A percentile compares a stretch with the other conserved stretches of the same genome.
phyloP scores from a whole-genome alignment of 208 protist genomes.

The Leishmania tarentolae region DNA sequence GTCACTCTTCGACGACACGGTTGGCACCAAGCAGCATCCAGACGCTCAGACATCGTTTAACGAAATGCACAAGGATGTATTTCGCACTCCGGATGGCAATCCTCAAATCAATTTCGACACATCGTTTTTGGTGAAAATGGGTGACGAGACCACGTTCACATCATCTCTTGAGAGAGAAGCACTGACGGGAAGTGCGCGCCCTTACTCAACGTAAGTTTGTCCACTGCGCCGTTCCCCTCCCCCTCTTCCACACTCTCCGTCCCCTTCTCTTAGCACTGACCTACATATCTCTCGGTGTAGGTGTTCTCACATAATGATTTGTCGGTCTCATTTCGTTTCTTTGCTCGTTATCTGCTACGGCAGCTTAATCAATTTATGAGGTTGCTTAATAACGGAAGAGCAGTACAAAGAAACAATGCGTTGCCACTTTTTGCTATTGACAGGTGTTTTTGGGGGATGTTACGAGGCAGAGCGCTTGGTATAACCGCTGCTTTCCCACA shows the following conservation, averaged over 20 bases:
- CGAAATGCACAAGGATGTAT: slow-evolving; percentile 30
- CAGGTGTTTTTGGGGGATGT: background rate
- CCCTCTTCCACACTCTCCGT: no score
- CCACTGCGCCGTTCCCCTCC: background rate
- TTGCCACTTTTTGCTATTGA: background rate
- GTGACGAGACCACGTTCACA: slow-evolving; percentile 70
- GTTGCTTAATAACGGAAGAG: background rate
- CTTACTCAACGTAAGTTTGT: slow-evolving; percentile 1
- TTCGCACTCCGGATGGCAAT: slow-evolving; percentile 17
- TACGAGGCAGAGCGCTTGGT: background rate
- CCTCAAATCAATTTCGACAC: slow-evolving; percentile 46
- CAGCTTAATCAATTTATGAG: background rate
- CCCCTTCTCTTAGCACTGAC: background rate
- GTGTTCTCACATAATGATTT: slow-evolving; percentile 2
- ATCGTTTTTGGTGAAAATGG: slow-evolving; percentile 86
- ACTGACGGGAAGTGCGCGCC: slow-evolving; percentile 34
- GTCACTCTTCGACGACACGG: slow-evolving; percentile 28
- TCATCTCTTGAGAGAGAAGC: slow-evolving; percentile 52
- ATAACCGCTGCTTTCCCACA: background rate
- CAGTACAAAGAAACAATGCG: background rate
- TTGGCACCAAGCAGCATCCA: background rate
- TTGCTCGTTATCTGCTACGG: background rate
- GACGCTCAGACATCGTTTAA: slow-evolving; percentile 26
- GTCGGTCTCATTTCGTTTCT: background rate
- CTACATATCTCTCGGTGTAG: background rate